These are phyloP conservation scores for Barnettozyma sp. DNA, from an alignment of 805 yeast genomes.

Conservation along the genomic window DNA sequence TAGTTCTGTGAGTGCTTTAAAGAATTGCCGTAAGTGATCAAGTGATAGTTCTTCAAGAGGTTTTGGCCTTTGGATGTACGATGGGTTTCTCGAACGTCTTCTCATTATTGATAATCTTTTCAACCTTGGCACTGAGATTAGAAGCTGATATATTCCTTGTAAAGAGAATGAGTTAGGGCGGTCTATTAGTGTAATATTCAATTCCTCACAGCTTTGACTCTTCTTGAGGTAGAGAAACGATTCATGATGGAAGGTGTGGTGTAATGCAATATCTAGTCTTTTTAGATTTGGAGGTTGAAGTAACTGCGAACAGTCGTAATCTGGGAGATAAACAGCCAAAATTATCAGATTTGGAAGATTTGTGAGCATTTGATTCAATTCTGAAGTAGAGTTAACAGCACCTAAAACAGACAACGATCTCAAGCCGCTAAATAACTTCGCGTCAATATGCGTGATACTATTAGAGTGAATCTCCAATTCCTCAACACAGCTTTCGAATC, in stretches of 20 bases:
- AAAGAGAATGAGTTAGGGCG: no score
- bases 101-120: neutral
- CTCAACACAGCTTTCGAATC: slow-evolving; percentile 5
- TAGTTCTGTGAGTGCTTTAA: neutral
- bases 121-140: neutral
- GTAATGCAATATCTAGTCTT: slow-evolving; percentile 5
- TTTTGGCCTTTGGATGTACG: neutral
- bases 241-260: no score
- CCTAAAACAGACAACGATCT: slow-evolving; percentile 17
- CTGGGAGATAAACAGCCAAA: slow-evolving; percentile 8
- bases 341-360: slow-evolving; percentile 5
- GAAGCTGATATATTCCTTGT: neutral
- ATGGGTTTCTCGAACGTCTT: neutral
- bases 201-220: no score
- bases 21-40: neutral
- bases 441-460: neutral
- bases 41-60: neutral
- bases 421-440: slow-evolving; percentile 3
- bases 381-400: neutral
- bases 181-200: no score
- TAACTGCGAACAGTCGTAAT: neutral
- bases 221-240: no score
- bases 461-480: slow-evolving; percentile 6
- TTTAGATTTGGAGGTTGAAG: neutral
- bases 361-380: neutral